Percentiles rank a stretch among this genome's conserved stretches.
Conservation (phyloP, 148 eudicot species). For the Vaccinium myrtillus region DNA sequence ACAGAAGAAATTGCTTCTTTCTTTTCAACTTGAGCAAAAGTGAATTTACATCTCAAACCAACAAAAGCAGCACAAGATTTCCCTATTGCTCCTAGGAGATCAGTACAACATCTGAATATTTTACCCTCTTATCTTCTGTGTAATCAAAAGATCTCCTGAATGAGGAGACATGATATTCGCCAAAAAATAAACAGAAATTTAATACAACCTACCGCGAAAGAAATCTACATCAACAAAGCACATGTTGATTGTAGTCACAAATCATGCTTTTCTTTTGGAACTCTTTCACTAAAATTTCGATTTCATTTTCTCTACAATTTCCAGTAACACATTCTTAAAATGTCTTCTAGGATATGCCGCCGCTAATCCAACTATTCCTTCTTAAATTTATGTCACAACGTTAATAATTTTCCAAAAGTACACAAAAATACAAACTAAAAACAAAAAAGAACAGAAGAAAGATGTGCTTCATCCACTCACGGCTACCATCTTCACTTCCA, state of each 20-base stretch:
- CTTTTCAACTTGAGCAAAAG: neutral
- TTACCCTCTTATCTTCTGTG: neutral
- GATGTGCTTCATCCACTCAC: neutral
- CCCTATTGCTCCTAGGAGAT: neutral
- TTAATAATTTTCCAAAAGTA: neutral
- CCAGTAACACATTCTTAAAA: neutral
- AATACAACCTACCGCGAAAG: neutral
- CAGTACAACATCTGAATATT: neutral
- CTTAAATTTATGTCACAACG: neutral
- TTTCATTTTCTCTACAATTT: neutral
- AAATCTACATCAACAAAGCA: neutral
- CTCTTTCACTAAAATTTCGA: neutral
- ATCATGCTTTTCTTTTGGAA: neutral
- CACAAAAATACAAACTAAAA: neutral
- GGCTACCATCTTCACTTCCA: conserved; percentile 39
- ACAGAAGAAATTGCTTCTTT: neutral
- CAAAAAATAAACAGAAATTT: neutral
- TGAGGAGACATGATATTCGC: too few relatives aligned
- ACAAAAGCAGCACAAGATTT: neutral
- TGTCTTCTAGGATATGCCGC: neutral
- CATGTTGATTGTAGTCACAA: neutral
- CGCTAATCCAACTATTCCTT: neutral
- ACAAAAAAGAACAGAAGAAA: neutral
- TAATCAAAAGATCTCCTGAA: too few relatives aligned
- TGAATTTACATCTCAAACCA: neutral